Evolutionary conservation across 192 early-diverging fungal genomes (phyloP), one percentile per base, ranked within the genome.

Genomic region (Podila epigama): DNA sequence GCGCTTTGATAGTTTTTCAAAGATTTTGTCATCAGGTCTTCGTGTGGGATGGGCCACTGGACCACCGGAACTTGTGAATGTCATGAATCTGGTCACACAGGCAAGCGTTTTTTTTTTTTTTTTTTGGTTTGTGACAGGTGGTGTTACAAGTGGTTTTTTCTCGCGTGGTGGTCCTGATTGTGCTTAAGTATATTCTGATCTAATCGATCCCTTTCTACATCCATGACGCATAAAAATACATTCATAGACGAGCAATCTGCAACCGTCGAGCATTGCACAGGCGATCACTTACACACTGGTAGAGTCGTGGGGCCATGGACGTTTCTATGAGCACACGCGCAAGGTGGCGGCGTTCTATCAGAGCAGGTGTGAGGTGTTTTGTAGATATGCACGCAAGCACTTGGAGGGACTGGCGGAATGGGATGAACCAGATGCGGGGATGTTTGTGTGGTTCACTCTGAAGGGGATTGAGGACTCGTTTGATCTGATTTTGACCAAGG

Each of bases 1-100:
- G 27, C 89, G 97, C 2, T 91, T 97, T 54, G 97, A 98, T 70
- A 93, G 91, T 29, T 90, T 98, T 69, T 94, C 92, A 77, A 98
- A 98, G 75, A 88, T 98, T 52, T 63, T 98, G 35, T 93, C 92
- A 6, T 91, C 94, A 2, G 97, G 97, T 29, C 59, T 95, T 61
- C 91, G 97, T 40, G 73, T 95, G 25, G 96, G 96, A 3, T 93
- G 92, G 92, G 81, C 87, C 12, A 90, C 91, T 13, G 88, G 88
- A 15, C 89, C 88, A 1, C 72, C 67, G 22, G 87, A 85, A 48
- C 84, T 98, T 12, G 79, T 95, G 3, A 89, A 93, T 28, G 85
- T 91, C 44, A 94, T 98, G 52, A 87, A 90, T 59, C 82, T 95
- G 51, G 91, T 96, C 77, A 91, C 85, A 15, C 69, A 72, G 83